A percentile compares a stretch with the other conserved stretches of the same genome.
Evolutionary conservation across 345 rosid genomes (phyloP).

Genomic region (Odontarrhena argentea): DNA sequence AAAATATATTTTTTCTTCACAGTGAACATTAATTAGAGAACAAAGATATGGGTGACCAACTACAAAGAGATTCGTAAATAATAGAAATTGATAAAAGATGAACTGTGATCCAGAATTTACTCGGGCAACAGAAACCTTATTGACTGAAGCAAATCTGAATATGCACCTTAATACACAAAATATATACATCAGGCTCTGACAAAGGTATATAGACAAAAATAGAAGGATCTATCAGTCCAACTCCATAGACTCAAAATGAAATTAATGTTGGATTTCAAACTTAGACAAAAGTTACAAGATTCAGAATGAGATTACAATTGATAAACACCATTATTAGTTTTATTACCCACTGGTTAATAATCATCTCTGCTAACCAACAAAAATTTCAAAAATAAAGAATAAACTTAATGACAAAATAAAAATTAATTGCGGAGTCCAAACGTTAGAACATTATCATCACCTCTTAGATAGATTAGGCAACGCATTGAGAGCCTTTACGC

Average conservation of each 20-base stretch:
- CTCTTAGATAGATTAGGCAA: slow-evolving; percentile 23
- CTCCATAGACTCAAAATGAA: background rate
- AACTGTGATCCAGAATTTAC: background rate
- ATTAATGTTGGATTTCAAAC: slow-evolving; percentile 26
- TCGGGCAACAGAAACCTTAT: background rate
- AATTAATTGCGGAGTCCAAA: slow-evolving; percentile 31
- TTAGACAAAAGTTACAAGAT: slow-evolving; percentile 23
- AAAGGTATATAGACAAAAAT: background rate
- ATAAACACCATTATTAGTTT: slow-evolving; percentile 40
- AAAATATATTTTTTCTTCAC: background rate
- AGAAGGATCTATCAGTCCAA: background rate
- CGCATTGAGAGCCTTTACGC: slow-evolving; percentile 24
- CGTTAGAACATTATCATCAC: slow-evolving; percentile 41
- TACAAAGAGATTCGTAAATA: no score
- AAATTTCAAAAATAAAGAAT: slow-evolving; percentile 40
- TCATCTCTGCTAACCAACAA: slow-evolving; percentile 36
- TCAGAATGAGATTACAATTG: slow-evolving; percentile 28
- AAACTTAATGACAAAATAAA: slow-evolving; percentile 40
- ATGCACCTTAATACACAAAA: background rate
- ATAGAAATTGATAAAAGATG: background rate
- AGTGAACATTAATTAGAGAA: background rate
- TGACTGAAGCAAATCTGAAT: background rate
- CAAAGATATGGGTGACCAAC: background rate
- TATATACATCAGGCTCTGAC: background rate
- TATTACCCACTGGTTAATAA: slow-evolving; percentile 35